Base-by-base conservation (phyloP, 345 rosid species). In the Aquilaria malaccensis region DNA sequence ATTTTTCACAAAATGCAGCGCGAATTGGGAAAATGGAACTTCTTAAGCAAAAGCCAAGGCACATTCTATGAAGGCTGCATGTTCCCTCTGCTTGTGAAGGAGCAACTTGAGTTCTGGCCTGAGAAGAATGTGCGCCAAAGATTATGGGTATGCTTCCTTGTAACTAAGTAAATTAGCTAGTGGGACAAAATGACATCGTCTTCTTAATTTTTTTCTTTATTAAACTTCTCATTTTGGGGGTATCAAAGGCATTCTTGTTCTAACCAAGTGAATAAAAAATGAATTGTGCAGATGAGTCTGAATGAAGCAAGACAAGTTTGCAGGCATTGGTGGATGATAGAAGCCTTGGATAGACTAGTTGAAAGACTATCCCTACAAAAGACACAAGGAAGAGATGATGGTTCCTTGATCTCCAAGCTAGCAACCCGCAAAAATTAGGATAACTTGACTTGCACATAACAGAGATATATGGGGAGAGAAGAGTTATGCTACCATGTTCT, bases 291-390 rank as follows among this genome's bases (percentile, higher is more conserved):
- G 97, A 74, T 87, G 90, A 62, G 65, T 51, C 81, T 77, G 37
- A 76, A 62, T 3, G 90, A 87, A 73, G 97, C 95, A 7, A 85
- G 93, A 67, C 86, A 87, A 67, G 87, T 65, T 10, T 90, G 95
- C 61, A 81, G 87, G 53, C 91, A 91, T 74, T 79, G 81, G 93
- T 91, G 97, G 97, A 88, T 91, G 97, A 88, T 83, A 58, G 97
- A 91, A 74, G 97, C 97, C 7, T 58, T 91, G 47, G 89, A 85
- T 76, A 76, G 69, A 55, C 59, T 91, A 48, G 88, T 82, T 11
- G 64, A 73, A 46, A 60, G 96, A 56, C 73, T 79, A 46, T 50
- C 61, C 30, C 69, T 74, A 13, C 71, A 68, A 45, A 61, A 69
- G 33, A 14, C 70, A 68, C 45, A 61, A 69, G 33, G 54, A 60